phyloP scores from a whole-genome alignment of 2,329 filamentous ascomycete genomes.

The Aspergillus bombycis region DNA sequence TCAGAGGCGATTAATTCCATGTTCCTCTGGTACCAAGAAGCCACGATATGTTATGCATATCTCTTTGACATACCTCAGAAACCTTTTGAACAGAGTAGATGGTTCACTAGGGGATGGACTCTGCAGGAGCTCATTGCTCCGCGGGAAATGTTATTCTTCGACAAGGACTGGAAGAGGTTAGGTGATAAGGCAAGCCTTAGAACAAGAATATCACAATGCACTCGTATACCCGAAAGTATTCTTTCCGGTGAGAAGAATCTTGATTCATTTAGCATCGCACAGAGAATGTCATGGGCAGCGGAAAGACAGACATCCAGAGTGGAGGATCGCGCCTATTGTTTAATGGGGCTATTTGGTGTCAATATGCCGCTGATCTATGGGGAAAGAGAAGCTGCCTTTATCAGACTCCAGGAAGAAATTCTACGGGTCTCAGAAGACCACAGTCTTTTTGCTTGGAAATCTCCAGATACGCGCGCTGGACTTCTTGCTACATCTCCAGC shows the following conservation, averaged over 20 bases:
- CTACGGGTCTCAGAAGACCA: conserved; percentile 29
- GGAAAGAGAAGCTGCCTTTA: conserved; percentile 29
- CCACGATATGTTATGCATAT: conserved; percentile 23
- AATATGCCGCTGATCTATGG: conserved; percentile 32
- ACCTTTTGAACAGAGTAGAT: background rate
- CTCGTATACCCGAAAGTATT: conserved; percentile 12
- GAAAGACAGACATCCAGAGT: conserved; percentile 23
- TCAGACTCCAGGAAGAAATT: conserved; percentile 35
- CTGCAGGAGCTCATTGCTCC: conserved; percentile 22
- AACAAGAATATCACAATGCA: conserved; percentile 8
- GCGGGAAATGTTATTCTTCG: conserved; percentile 8
- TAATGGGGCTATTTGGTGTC: conserved; percentile 33
- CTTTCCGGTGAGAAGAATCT: background rate
- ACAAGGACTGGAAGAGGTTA: background rate
- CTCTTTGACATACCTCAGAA: conserved; percentile 13
- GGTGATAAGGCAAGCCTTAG: conserved; percentile 4
- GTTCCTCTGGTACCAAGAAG: conserved; percentile 23
- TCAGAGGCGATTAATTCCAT: conserved; percentile 27
- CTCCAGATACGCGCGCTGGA: background rate
- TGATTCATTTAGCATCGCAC: conserved; percentile 10
- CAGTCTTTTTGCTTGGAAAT: background rate
- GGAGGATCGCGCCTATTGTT: conserved; percentile 33
- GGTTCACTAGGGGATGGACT: conserved; percentile 24
- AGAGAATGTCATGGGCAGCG: conserved; percentile 33
- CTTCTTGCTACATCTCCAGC: background rate